Conservation (phyloP, 768 basidiomycete genomes). For the Tremella yokohamensis region DNA sequence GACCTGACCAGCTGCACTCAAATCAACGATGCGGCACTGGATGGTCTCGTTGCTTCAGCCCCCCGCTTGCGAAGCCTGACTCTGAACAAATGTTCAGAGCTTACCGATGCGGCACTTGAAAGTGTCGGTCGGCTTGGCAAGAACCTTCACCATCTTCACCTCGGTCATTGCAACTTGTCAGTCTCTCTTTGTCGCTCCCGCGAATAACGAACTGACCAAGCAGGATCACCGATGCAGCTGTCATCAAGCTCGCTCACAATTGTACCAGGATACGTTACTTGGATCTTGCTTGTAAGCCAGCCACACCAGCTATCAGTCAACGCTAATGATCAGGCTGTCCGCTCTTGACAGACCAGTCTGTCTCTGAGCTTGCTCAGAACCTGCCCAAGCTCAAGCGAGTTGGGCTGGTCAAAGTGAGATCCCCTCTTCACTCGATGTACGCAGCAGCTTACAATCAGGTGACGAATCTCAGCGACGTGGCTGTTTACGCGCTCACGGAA, state of each 20-base stretch:
- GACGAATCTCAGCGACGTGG: constrained; percentile 86
- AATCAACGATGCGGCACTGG: constrained; percentile 76
- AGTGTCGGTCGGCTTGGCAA: constrained; percentile 84
- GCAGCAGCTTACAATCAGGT: constrained; percentile 50
- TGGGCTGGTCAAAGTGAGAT: constrained; percentile 75
- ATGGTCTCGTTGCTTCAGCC: constrained; percentile 73
- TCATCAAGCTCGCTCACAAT: constrained; percentile 72
- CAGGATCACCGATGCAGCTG: constrained; percentile 83
- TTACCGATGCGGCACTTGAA: constrained; percentile 78
- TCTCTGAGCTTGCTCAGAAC: constrained; percentile 75
- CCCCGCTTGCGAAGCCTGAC: constrained; percentile 82
- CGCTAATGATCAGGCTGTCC: constrained; percentile 63
- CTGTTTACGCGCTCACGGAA: constrained; percentile 80
- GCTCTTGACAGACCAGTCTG: constrained; percentile 84
- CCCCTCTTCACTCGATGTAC: background rate
- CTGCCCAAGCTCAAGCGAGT: constrained; percentile 88
- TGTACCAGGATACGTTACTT: constrained; percentile 91
- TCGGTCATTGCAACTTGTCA: constrained; percentile 65
- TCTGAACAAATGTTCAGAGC: constrained; percentile 71
- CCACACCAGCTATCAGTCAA: background rate
- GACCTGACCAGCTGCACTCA: constrained; percentile 82
- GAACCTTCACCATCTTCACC: constrained; percentile 87
- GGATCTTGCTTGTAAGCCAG: constrained; percentile 82
- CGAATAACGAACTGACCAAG: background rate
- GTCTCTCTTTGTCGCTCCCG: background rate